Base-by-base conservation (phyloP, 2,329 filamentous ascomycete genomes). In the Acephala macrosclerotiorum region DNA sequence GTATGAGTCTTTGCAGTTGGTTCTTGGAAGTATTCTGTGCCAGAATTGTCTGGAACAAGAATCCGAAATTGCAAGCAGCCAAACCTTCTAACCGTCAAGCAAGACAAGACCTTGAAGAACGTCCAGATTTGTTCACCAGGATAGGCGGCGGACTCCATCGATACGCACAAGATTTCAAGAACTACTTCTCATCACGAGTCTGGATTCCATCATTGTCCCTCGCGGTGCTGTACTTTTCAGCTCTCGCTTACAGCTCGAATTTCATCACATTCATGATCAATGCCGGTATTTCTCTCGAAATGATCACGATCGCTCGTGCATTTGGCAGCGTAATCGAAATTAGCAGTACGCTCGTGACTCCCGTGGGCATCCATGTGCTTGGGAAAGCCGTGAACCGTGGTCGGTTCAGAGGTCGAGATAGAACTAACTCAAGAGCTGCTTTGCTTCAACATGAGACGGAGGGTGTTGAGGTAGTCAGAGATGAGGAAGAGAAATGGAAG, bases 201-300 rank as follows among this genome's bases (percentile, higher is more conserved):
- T 80, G 79, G 76, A 71, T 80, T 5, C 79, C 84, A 0, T 87
- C 84, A 0, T 75, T 85, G 14, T 79, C 84, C 2, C 73, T 85
- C 8, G 80, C 81, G 11, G 72, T 86, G 3, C 79, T 87, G 16
- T 84, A 87, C 71, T 77, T 87, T 38, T 87, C 85, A 1, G 84
- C 86, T 18, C 76, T 88, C 18, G 82, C 83, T 0, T 87, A 86
- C 70, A 78, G 81, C 0, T 81, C 82, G 1, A 84, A 84, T 7
- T 86, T 87, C 79, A 78, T 85, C 47, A 87, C 85, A 0, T 87
- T 84, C 65, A 76, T 87, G 3, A 78, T 87, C 3, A 80, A 81
- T 42, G 75, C 79, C 3, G 83, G 83, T 0, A 85, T 84, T 65
- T 83, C 76, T 0, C 77, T 84, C 3, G 75, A 81, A 9, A 72